phyloP scores from a whole-genome alignment of 1,284 basidiomycete species.

The Amylostereum areolatum region DNA sequence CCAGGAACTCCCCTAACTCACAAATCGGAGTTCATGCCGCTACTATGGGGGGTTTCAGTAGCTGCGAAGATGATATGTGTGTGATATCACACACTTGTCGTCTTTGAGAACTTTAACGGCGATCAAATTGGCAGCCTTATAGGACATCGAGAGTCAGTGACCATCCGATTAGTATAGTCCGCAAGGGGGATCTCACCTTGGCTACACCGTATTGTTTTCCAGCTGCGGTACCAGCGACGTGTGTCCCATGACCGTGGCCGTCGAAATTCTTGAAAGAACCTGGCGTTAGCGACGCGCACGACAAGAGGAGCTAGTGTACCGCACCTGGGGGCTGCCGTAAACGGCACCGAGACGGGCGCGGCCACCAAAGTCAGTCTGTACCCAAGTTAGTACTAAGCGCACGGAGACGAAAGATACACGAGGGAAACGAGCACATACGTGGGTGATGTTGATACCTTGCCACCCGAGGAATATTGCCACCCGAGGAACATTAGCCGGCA shows the following conservation, averaged over 20 bases:
- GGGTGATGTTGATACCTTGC: conserved; percentile 57
- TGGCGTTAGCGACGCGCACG: too few relatives aligned
- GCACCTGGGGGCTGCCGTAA: conserved; percentile 24
- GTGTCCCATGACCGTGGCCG: conserved; percentile 31
- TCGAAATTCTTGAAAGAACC: conserved; percentile 7
- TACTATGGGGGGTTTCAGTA: too few relatives aligned
- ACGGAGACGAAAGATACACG: conserved; percentile 19
- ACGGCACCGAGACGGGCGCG: conserved; percentile 65
- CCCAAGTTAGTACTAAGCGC: background rate
- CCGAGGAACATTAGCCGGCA: background rate
- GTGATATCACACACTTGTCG: too few relatives aligned
- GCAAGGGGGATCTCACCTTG: too few relatives aligned
- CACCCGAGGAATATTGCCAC: too few relatives aligned
- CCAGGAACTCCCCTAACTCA: too few relatives aligned
- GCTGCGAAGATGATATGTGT: too few relatives aligned
- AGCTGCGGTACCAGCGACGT: conserved; percentile 43
- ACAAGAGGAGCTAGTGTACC: too few relatives aligned
- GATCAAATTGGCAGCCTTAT: conserved; percentile 54
- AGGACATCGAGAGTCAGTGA: too few relatives aligned
- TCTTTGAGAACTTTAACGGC: conserved; percentile 80
- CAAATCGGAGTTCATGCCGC: conserved; percentile 16
- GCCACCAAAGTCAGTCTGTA: conserved; percentile 57
- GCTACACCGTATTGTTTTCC: conserved; percentile 64
- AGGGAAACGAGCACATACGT: too few relatives aligned
- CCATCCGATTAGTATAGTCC: too few relatives aligned